Percentiles rank a stretch among this genome's conserved stretches.
These are phyloP conservation scores for Tricholoma furcatifolium DNA, from an alignment of 768 basidiomycete species.

Conservation along the genomic window DNA sequence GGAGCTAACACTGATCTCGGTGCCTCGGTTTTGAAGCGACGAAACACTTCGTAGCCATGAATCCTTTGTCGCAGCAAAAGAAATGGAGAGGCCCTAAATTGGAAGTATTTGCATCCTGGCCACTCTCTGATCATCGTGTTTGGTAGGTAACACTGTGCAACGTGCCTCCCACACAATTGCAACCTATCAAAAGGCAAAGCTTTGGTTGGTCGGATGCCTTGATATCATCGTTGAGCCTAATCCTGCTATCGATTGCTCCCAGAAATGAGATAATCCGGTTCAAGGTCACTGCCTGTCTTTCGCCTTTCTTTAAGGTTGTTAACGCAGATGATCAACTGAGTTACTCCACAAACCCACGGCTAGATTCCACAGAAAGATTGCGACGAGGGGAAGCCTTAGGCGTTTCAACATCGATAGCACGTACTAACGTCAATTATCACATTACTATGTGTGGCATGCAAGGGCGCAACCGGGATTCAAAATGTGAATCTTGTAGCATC, in stretches of 20 bases:
- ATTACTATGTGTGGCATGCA: neutral
- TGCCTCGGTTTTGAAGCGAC: conserved; percentile 41
- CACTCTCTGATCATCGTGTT: neutral
- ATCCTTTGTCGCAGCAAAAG: conserved; percentile 36
- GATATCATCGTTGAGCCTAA: conserved; percentile 49
- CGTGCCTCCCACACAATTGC: conserved; percentile 26
- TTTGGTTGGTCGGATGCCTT: conserved; percentile 36
- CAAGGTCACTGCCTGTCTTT: conserved; percentile 48
- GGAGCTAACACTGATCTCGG: conserved; percentile 52
- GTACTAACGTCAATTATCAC: too few species aligned
- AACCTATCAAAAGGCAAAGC: conserved; percentile 30
- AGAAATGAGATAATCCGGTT: too few species aligned
- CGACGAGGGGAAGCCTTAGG: too few species aligned
- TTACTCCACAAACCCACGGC: conserved; percentile 29
- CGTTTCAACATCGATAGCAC: too few species aligned
- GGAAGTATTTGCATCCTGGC: conserved; percentile 26
- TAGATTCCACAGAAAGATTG: conserved; percentile 20
- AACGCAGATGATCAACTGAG: conserved; percentile 36
- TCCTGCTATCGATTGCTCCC: conserved; percentile 35
- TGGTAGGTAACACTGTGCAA: neutral
- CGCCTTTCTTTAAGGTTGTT: conserved; percentile 40
- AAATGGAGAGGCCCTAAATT: conserved; percentile 34
- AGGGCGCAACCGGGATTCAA: conserved; percentile 26
- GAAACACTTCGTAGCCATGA: conserved; percentile 44
- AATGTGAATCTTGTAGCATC: conserved; percentile 21